These are phyloP conservation scores for Lactarius vividus DNA, from an alignment of 768 basidiomycete species.

Conservation along the genomic window DNA sequence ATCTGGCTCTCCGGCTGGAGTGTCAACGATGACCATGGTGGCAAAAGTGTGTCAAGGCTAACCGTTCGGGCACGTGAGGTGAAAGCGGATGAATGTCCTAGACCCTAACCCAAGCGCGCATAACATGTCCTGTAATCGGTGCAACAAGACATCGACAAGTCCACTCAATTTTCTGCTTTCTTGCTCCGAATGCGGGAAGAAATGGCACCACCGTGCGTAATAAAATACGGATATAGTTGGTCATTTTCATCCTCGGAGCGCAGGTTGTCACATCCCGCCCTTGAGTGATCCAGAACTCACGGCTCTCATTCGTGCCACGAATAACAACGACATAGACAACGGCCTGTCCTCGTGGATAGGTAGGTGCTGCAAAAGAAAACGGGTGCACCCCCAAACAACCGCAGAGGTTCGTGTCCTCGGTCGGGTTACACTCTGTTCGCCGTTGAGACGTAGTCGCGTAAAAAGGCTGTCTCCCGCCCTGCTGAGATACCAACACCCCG, in stretches of 20 bases:
- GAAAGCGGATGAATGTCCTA: background rate
- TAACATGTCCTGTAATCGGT: constrained; percentile 30
- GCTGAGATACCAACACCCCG: background rate
- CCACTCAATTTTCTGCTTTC: constrained; percentile 36
- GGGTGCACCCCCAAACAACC: constrained; percentile 8
- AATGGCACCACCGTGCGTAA: constrained; percentile 38
- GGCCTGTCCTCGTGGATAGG: constrained; percentile 34
- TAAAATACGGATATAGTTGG: background rate
- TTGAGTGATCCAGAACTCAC: constrained; percentile 33
- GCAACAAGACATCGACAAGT: constrained; percentile 20
- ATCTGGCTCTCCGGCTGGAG: constrained; percentile 48
- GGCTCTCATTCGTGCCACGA: constrained; percentile 31
- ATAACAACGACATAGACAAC: constrained; percentile 29
- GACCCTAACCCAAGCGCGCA: constrained; percentile 30
- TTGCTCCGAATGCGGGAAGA: constrained; percentile 35
- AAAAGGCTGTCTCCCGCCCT: background rate
- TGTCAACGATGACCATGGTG: constrained; percentile 55
- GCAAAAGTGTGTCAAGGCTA: background rate
- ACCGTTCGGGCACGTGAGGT: constrained; percentile 4
- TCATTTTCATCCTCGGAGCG: background rate
- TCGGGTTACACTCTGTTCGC: background rate
- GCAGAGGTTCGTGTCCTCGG: constrained; percentile 14
- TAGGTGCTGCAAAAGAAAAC: constrained; percentile 34
- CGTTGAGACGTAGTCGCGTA: background rate
- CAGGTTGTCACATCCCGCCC: constrained; percentile 38